Base-by-base conservation (phyloP, 805 yeast species). In the Wickerhamomyces xylosicus region DNA sequence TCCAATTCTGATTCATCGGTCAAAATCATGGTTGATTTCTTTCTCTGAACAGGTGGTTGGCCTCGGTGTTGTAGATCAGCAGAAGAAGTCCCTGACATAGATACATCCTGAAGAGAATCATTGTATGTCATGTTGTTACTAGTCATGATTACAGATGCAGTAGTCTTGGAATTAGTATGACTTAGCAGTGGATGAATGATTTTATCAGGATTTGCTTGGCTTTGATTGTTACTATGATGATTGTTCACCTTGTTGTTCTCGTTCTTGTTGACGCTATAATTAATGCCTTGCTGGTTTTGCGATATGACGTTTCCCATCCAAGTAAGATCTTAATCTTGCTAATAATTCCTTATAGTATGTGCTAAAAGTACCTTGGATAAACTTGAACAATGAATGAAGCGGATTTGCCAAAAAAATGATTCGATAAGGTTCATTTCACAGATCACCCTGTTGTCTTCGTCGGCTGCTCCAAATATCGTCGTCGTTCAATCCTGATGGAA, bases 1-100 rank as follows among this genome's bases (percentile, higher is more conserved):
- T 41, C 80, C 45, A 63, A 62, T 28, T 77, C 84, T 34, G 67
- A 66, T 29, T 82, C 90, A 43, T 80, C 87, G 1, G 80, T 74
- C 32, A 85, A 68, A 14, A 84, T 75, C 38, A 84, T 49, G 0
- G 92, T 82, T 2, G 89, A 79, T 57, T 79, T 80, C 46, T 86
- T 67, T 49, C 85, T 67, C 28, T 54, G 51, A 5, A 39, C 18
- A 8, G 16, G 34, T n/a, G n/a, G 35, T 8, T 36, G 37, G 34
- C 34, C 40, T 21, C 33, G 31, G 4, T 22, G 18, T 10, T 46
- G 41, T 11, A 49, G 41, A 7, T 43, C 44, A 14, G 54, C 47
- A 19, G 44, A 46, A 14, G 54, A 54, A 2, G 51, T 47, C 4
- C 56, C 56, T 3, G 52, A 43, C 57, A 53, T 54, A 11, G 50